These are phyloP conservation scores for Cryphonectria nitschkei DNA, from an alignment of 2,329 filamentous ascomycete genomes.

Conservation along the genomic window DNA sequence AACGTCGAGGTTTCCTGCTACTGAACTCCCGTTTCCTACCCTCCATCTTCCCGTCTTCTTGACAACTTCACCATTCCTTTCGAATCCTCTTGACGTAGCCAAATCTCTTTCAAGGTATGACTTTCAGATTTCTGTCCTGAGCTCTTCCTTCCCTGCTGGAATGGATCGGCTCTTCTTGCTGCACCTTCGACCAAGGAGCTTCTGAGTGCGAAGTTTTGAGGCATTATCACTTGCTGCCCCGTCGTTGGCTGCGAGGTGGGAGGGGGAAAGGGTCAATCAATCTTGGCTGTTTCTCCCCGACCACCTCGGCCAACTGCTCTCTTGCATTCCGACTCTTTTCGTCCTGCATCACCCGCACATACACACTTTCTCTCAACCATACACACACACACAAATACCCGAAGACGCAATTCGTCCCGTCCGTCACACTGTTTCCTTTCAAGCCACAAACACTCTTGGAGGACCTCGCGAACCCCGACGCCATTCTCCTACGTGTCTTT, in stretches of 20 bases:
- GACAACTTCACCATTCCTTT: conserved; percentile 11
- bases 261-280: background rate
- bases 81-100: conserved; percentile 15
- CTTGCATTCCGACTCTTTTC: background rate
- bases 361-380: background rate
- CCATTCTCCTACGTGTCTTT: background rate
- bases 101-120: conserved; percentile 23
- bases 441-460: background rate
- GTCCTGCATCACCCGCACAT: background rate
- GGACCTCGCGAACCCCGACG: background rate
- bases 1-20: conserved; percentile 24
- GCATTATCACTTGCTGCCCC: conserved; percentile 24
- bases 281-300: background rate
- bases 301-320: background rate
- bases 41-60: conserved; percentile 17
- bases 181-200: background rate
- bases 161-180: background rate
- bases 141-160: background rate
- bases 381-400: background rate
- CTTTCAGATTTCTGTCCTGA: background rate
- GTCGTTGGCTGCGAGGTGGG: background rate
- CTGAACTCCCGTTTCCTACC: conserved; percentile 14
- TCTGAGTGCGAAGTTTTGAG: conserved; percentile 14
- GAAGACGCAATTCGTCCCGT: background rate
- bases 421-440: background rate